Conservation (phyloP, 2,329 filamentous ascomycete genomes). For the Neoarthrinium moseri region DNA sequence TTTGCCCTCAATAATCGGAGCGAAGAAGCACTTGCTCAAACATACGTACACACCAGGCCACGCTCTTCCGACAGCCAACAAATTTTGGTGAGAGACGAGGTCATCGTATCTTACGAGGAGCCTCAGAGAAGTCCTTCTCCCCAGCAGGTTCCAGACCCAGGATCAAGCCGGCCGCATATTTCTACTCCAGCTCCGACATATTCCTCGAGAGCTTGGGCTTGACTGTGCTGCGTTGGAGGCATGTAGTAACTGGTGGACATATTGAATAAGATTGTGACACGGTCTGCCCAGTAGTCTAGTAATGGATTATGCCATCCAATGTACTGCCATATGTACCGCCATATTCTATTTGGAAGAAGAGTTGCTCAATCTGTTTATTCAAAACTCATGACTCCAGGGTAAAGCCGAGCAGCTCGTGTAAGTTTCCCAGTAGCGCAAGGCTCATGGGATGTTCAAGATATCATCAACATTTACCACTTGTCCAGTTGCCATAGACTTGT, state of each 20-base stretch:
- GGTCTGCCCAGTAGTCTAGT: too few species aligned
- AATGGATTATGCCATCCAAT: too few species aligned
- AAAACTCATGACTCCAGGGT: background rate
- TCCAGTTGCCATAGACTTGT: constrained; percentile 55
- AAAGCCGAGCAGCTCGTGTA: background rate
- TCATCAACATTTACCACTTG: constrained; percentile 57
- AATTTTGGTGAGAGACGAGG: background rate
- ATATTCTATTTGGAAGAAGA: too few species aligned
- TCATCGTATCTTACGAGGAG: background rate
- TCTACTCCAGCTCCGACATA: background rate
- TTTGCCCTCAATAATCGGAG: background rate
- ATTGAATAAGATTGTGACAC: too few species aligned
- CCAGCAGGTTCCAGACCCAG: too few species aligned
- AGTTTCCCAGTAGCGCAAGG: background rate
- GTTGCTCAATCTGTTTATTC: background rate
- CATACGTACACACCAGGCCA: background rate
- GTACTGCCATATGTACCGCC: too few species aligned
- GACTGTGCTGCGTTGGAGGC: too few species aligned
- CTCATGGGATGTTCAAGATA: constrained; percentile 34
- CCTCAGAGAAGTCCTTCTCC: too few species aligned
- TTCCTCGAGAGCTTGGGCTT: background rate
- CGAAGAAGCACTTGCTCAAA: background rate
- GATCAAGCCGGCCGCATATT: too few species aligned
- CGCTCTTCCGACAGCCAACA: background rate
- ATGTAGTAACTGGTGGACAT: too few species aligned